Evolutionary conservation across 306 rosid genomes (phyloP).

Genomic region (Inga oerstediana): DNA sequence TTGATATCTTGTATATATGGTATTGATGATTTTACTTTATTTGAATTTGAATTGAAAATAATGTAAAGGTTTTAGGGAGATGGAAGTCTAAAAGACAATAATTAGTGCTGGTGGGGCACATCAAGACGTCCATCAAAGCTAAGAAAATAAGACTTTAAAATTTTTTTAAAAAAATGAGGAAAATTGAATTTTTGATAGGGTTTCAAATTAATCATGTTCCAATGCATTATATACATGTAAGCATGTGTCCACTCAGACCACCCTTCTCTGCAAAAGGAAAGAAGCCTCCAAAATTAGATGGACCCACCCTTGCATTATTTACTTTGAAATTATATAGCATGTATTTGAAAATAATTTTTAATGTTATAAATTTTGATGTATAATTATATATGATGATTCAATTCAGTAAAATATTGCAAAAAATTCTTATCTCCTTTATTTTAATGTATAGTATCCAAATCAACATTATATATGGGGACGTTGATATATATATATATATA

Average conservation of each 20-base stretch:
- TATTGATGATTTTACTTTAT: neutral
- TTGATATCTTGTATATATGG: neutral
- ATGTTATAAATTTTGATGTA: neutral
- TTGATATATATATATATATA: too few relatives aligned
- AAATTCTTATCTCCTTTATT: neutral
- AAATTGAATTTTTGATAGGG: conserved; percentile 38
- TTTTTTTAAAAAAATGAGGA: neutral
- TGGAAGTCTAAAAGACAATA: conserved; percentile 40
- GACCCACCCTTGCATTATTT: conserved; percentile 6
- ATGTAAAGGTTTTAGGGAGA: neutral
- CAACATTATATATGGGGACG: neutral
- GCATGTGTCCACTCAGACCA: conserved; percentile 55
- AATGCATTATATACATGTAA: conserved; percentile 22
- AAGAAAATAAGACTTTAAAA: neutral
- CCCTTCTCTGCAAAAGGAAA: conserved; percentile 38
- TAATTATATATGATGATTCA: neutral
- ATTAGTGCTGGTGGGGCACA: conserved; percentile 39
- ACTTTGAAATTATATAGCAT: neutral
- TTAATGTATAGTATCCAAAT: neutral
- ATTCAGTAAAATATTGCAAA: neutral
- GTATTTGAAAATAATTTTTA: neutral
- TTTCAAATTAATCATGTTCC: conserved; percentile 53
- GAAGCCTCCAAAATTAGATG: conserved; percentile 27
- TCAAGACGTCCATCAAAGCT: conserved; percentile 28
- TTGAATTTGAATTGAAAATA: neutral